A percentile compares a stretch with the other conserved stretches of the same genome.
phyloP scores from a whole-genome alignment of 2,329 filamentous ascomycete species.

The Exophiala bonariae region DNA sequence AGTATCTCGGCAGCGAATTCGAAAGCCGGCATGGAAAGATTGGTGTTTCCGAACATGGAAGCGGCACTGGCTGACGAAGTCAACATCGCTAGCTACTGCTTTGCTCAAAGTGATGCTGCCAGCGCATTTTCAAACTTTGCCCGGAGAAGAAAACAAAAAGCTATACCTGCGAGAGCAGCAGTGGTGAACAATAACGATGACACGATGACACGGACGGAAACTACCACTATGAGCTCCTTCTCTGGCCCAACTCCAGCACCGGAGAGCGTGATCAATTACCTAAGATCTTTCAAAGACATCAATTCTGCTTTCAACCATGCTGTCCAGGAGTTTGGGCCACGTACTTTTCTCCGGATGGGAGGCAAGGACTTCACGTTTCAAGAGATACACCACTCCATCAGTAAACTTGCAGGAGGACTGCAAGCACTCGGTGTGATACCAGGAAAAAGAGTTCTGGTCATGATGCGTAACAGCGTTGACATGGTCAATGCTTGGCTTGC shows the following conservation, averaged over 20 bases:
- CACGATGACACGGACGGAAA: too few species aligned
- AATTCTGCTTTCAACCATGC: conserved; percentile 3
- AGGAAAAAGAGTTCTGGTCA: conserved; percentile 10
- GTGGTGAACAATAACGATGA: too few species aligned
- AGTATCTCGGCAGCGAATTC: conserved; percentile 5
- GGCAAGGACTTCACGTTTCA: conserved; percentile 8
- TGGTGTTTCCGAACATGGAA: conserved; percentile 15
- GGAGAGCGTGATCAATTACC: too few species aligned
- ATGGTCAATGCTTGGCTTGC: conserved; percentile 16
- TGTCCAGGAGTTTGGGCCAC: not conserved
- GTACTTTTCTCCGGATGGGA: conserved; percentile 6
- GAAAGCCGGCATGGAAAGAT: conserved; percentile 12
- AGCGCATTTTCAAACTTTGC: conserved; percentile 14
- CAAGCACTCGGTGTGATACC: conserved; percentile 1
- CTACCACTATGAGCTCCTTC: too few species aligned
- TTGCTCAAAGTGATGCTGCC: conserved; percentile 15
- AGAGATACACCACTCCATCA: conserved; percentile 6
- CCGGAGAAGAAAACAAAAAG: not conserved
- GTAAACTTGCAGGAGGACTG: conserved; percentile 13
- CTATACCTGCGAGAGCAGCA: not conserved
- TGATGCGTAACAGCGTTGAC: conserved; percentile 15
- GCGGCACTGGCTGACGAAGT: conserved; percentile 10
- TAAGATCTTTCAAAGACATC: conserved; percentile 2
- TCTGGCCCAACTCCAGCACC: too few species aligned
- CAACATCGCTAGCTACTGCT: conserved; percentile 15